These are phyloP conservation scores for Podospora pseudopauciseta DNA, from an alignment of 495 filamentous ascomycete species.

Conservation along the genomic window DNA sequence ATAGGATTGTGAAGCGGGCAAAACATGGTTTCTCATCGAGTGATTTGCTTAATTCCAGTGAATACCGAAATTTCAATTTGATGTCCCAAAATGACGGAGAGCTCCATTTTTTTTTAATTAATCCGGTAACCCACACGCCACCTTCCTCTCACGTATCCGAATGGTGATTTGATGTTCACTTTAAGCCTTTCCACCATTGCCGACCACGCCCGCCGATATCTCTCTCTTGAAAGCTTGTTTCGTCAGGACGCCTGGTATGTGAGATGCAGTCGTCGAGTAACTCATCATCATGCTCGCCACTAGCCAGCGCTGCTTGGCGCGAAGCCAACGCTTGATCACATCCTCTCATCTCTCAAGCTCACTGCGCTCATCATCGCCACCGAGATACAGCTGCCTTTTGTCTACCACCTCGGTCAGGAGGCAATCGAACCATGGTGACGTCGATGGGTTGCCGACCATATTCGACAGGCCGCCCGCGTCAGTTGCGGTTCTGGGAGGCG, in stretches of 20 bases:
- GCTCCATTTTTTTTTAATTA: background rate
- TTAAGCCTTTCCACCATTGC: background rate
- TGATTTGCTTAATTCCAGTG: background rate
- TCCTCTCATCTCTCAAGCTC: background rate
- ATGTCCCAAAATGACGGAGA: background rate
- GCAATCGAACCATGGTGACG: background rate
- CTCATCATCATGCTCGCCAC: slow-evolving; percentile 26
- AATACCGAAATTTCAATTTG: background rate
- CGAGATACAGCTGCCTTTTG: background rate
- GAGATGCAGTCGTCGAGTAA: slow-evolving; percentile 12
- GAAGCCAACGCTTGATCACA: slow-evolving; percentile 6
- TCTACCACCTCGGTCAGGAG: background rate
- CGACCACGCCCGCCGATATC: background rate
- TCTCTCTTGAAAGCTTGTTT: background rate
- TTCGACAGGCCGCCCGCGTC: slow-evolving; percentile 20
- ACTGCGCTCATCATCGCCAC: background rate
- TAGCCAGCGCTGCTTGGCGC: slow-evolving; percentile 20
- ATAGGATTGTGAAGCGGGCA: background rate
- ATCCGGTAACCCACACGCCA: background rate
- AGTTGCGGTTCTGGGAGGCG: slow-evolving; percentile 78
- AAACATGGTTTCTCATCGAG: background rate
- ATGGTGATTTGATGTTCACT: background rate
- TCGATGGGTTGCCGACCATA: slow-evolving; percentile 5
- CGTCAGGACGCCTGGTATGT: background rate
- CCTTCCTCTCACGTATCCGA: background rate